Evolutionary conservation across 2,329 filamentous ascomycete species (phyloP).

Genomic region (Cordyceps fumosorosea): DNA sequence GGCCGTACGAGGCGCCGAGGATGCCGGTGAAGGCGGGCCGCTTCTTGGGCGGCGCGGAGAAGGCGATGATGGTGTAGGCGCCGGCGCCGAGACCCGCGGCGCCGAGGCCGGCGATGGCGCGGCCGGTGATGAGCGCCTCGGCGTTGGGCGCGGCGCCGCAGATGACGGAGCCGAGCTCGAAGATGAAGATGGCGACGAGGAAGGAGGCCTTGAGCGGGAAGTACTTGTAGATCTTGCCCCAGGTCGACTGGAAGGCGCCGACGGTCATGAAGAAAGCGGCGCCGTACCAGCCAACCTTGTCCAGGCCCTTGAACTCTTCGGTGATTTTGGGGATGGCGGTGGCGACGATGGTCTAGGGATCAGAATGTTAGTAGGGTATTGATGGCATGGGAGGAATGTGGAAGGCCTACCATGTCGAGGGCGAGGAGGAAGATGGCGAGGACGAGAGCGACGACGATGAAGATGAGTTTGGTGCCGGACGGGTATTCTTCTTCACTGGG

Average conservation of each 20-base stretch:
- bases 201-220: constrained; percentile 40
- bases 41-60: constrained; percentile 20
- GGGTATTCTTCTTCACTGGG: constrained; percentile 10
- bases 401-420: constrained; percentile 13
- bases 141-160: constrained; percentile 32
- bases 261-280: constrained; percentile 39
- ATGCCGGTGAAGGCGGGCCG: constrained; percentile 21
- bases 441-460: constrained; percentile 16
- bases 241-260: constrained; percentile 29
- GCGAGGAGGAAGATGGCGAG: constrained; percentile 15
- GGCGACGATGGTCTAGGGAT: constrained; percentile 39
- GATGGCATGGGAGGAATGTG: not conserved
- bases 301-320: constrained; percentile 35
- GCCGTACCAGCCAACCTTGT: constrained; percentile 48
- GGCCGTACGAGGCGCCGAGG: constrained; percentile 20
- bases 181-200: constrained; percentile 35
- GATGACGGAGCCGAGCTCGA: constrained; percentile 42
- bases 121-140: constrained; percentile 37
- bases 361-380: not conserved
- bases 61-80: constrained; percentile 39
- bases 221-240: constrained; percentile 36
- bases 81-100: constrained; percentile 40
- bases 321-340: constrained; percentile 45
- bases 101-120: constrained; percentile 36
- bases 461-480: constrained; percentile 10